Percentiles rank a stretch among this genome's conserved stretches.
Evolutionary conservation across 257 asterid species (phyloP).

Genomic region (Capsicum chinense): DNA sequence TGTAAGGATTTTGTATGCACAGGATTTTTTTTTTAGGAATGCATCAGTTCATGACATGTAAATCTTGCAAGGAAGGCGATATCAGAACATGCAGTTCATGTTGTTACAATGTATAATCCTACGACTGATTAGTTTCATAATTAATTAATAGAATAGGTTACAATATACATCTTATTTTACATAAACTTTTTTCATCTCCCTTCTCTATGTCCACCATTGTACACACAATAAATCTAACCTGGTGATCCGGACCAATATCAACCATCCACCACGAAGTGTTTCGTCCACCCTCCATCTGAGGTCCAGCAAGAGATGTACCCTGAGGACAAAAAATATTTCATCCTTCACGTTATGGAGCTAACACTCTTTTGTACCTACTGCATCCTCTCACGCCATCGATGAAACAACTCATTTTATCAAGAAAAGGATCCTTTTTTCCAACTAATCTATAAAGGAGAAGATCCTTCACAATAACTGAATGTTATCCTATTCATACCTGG

Average conservation of each 20-base stretch:
- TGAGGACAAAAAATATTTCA: conserved; percentile 27
- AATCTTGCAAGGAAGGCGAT: not conserved
- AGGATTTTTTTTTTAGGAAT: not conserved
- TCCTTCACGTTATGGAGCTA: not conserved
- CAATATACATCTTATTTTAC: not conserved
- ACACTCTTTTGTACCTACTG: not conserved
- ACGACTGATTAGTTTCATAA: not conserved
- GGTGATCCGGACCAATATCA: conserved; percentile 86
- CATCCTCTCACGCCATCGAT: not conserved
- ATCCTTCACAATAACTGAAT: not conserved
- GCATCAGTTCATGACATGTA: not conserved
- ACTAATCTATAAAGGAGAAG: not conserved
- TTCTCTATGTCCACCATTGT: not conserved
- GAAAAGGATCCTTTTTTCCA: too few relatives aligned
- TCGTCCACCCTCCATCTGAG: conserved; percentile 73
- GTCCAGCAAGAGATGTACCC: conserved; percentile 96
- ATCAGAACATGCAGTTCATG: not conserved
- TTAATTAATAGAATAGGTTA: not conserved
- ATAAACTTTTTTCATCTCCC: not conserved
- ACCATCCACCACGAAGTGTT: conserved; percentile 92
- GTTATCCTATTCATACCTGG: conserved; percentile 54
- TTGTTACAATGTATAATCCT: not conserved
- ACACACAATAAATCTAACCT: conserved; percentile 52
- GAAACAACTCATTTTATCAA: not conserved
- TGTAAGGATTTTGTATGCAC: not conserved